Evolutionary conservation across 176 grass and related monocot species (phyloP).

Genomic region (Musa itinerans): DNA sequence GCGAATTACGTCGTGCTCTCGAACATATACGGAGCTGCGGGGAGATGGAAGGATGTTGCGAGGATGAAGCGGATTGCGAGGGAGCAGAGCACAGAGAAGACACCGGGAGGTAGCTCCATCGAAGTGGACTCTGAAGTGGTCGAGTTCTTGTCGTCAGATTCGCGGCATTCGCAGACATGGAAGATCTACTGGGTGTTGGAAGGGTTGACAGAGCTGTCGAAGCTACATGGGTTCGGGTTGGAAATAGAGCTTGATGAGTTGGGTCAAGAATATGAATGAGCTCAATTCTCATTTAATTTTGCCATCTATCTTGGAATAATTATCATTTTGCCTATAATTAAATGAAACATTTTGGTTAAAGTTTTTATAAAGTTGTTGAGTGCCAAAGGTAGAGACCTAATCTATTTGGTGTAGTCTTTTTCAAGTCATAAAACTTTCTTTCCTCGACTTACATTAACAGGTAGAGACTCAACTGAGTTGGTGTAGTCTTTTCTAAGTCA

Average conservation of each 20-base stretch:
- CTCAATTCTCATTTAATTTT: too few species aligned
- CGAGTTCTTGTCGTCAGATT: constrained; percentile 12
- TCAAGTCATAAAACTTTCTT: too few species aligned
- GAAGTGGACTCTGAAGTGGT: constrained; percentile 2
- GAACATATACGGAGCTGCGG: constrained; percentile 12
- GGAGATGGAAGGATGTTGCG: constrained; percentile 10
- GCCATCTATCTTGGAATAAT: too few species aligned
- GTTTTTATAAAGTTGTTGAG: too few species aligned
- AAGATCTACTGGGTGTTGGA: constrained; percentile 7
- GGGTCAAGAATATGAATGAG: neutral
- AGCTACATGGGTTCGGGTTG: neutral
- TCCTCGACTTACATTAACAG: too few species aligned
- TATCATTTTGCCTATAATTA: too few species aligned
- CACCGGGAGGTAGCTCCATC: constrained; percentile 1
- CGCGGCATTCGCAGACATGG: neutral
- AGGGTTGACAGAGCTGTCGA: neutral
- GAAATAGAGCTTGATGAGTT: neutral
- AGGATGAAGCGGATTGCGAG: constrained; percentile 5
- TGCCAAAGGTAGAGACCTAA: too few species aligned
- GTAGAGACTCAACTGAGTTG: too few species aligned
- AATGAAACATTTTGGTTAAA: too few species aligned
- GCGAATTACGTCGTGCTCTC: constrained; percentile 19
- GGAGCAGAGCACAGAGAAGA: constrained; percentile 6
- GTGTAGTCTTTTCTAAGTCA: too few species aligned
- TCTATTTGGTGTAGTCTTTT: too few species aligned